A percentile compares a stretch with the other conserved stretches of the same genome.
These are phyloP conservation scores for Albizia julibrissin DNA, from an alignment of 306 rosid genomes.

Conservation along the genomic window DNA sequence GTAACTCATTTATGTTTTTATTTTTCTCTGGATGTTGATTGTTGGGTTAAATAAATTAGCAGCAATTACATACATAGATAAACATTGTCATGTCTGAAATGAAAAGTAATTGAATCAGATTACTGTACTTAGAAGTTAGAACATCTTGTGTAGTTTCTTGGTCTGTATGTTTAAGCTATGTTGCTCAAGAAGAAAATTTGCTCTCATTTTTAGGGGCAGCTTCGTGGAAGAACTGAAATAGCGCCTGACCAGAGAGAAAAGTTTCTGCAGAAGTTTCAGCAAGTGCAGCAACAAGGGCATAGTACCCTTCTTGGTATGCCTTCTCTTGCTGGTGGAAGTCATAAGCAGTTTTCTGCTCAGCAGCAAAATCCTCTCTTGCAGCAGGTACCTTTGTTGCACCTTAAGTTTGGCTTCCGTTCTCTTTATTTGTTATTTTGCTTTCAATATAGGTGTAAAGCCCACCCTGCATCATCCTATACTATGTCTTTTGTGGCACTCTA, in stretches of 20 bases:
- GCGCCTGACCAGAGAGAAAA: slow-evolving; percentile 87
- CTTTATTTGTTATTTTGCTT: neutral
- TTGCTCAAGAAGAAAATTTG: slow-evolving; percentile 29
- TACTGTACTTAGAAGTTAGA: neutral
- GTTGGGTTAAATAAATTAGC: neutral
- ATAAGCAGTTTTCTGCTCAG: slow-evolving; percentile 68
- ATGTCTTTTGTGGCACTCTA: neutral
- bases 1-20: slow-evolving; percentile 29
- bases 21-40: neutral
- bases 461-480: neutral
- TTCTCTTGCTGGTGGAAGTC: slow-evolving; percentile 62
- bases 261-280: slow-evolving; percentile 78
- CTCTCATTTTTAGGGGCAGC: slow-evolving; percentile 46
- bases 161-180: slow-evolving; percentile 6
- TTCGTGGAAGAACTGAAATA: slow-evolving; percentile 86
- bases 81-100: slow-evolving; percentile 10
- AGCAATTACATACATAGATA: neutral
- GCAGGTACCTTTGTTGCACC: slow-evolving; percentile 52
- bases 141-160: slow-evolving; percentile 4
- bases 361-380: slow-evolving; percentile 78
- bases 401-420: neutral
- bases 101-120: slow-evolving; percentile 3
- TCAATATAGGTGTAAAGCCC: neutral
- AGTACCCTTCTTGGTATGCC: slow-evolving; percentile 63
- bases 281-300: slow-evolving; percentile 87